These are phyloP conservation scores for Pseudogymnoascus verrucosus DNA, from an alignment of 2,329 filamentous ascomycete genomes.

Conservation along the genomic window DNA sequence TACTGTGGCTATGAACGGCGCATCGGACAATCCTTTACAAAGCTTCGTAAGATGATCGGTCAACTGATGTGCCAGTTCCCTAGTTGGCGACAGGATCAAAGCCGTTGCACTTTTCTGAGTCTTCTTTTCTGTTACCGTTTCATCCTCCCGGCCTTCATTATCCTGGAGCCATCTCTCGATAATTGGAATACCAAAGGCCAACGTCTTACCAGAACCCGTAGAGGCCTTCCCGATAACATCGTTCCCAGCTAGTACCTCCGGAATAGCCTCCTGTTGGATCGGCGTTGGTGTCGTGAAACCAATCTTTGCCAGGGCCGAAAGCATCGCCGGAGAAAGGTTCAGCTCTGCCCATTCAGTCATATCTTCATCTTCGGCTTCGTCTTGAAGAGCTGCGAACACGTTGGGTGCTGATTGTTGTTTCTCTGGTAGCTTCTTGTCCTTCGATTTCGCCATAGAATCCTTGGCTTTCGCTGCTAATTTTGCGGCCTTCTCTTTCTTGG, in stretches of 20 bases:
- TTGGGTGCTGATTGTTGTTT: constrained; percentile 21
- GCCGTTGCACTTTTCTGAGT: constrained; percentile 51
- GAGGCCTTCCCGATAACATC: constrained; percentile 95
- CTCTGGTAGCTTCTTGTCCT: constrained; percentile 20
- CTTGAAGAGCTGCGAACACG: constrained; percentile 37
- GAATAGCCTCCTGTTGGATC: constrained; percentile 75
- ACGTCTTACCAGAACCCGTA: constrained; percentile 92
- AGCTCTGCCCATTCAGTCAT: constrained; percentile 73
- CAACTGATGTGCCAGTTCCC: constrained; percentile 90
- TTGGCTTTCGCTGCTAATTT: constrained; percentile 21
- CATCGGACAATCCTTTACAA: constrained; percentile 51
- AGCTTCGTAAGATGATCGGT: constrained; percentile 72
- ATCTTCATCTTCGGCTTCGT: constrained; percentile 53
- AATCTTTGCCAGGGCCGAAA: constrained; percentile 69
- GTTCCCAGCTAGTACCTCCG: constrained; percentile 70
- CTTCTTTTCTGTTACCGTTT: constrained; percentile 31
- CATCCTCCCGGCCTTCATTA: constrained; percentile 32
- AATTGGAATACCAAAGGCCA: constrained; percentile 91
- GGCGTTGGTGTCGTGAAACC: constrained; percentile 73
- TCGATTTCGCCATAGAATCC: constrained; percentile 23
- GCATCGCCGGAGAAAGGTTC: constrained; percentile 60
- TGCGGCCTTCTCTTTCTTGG: constrained; percentile 26
- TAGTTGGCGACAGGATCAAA: constrained; percentile 80
- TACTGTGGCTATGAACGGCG: constrained; percentile 73
- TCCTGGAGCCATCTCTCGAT: constrained; percentile 69